Base-by-base conservation (phyloP, 192 early-diverging fungal species). In the Podila epicladia region DNA sequence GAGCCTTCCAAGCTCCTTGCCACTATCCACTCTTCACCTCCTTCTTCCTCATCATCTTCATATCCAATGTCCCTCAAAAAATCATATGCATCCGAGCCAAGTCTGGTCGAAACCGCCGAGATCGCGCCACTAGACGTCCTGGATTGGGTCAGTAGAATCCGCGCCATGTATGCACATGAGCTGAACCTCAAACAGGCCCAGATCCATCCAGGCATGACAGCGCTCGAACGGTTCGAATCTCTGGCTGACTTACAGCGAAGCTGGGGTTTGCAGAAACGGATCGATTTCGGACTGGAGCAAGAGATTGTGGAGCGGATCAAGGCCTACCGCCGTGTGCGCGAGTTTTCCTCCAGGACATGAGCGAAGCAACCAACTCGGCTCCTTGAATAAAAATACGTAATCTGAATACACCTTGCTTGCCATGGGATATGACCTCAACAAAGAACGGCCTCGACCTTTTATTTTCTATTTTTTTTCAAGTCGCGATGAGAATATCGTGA, bases 231-330 rank as follows among this genome's bases (percentile, higher is more conserved):
- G 0, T 80, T 69, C 29, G 77, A 73, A 4, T 26, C 69, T 11
- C n/a, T 80, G 20, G 62, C 67, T 5, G 71, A 80, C 58, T 41
- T 80, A 8, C 77, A 80, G 48, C 45, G 63, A 24, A 67, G 48
- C 17, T 80, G 77, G 77, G 71, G 77, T 7, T 57, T 80, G 6
- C 77, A 80, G 19, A 64, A 68, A 38, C 50, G 62, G 15, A 69
- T 80, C 9, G 77, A 80, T 38, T 80, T 80, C 58, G 66, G 71
- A 17, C 50, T 80, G 26, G 77, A 80, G 37, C 77, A 80, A 19
- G 77, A 80, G 49, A 80, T 80, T 53, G 67, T 80, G 1, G 77
- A 80, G 48, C 65, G 77, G 33, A 73, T 80, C 65, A 80, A 80
- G n/a, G 62, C 70, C 0, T 80, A 80, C 63, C 35, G 71, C 17